Evolutionary conservation across 495 filamentous ascomycete species (phyloP).

Genomic region (Xylaria cubensis): DNA sequence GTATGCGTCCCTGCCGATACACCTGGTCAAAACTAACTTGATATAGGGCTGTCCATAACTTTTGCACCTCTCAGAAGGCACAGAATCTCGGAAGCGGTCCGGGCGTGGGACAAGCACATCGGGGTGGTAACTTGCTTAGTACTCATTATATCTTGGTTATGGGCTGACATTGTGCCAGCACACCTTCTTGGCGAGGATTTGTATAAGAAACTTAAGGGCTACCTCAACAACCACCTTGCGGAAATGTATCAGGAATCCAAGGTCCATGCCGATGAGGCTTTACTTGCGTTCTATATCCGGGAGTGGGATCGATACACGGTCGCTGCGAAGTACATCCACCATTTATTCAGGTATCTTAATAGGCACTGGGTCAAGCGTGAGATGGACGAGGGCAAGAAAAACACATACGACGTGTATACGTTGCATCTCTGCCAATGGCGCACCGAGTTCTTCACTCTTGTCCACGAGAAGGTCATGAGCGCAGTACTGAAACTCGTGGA

Average conservation of each 20-base stretch:
- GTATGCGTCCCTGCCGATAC: slow-evolving; percentile 54
- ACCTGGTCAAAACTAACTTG: slow-evolving; percentile 34
- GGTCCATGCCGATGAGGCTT: slow-evolving; percentile 83
- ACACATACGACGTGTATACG: slow-evolving; percentile 97
- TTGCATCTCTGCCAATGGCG: slow-evolving; percentile 95
- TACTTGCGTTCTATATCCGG: slow-evolving; percentile 93
- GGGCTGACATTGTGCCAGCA: slow-evolving; percentile 56
- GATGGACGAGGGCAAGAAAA: slow-evolving; percentile 99
- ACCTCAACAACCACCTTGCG: slow-evolving; percentile 77
- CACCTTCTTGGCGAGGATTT: slow-evolving; percentile 96
- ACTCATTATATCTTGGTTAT: background rate
- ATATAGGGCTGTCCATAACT: slow-evolving; percentile 91
- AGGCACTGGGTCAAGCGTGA: slow-evolving; percentile 99
- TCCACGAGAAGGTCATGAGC: slow-evolving; percentile 89
- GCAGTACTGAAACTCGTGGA: slow-evolving; percentile 95
- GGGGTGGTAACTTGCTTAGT: slow-evolving; percentile 67
- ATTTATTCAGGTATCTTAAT: slow-evolving; percentile 96
- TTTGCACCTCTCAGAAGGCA: slow-evolving; percentile 97
- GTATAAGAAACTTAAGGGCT: slow-evolving; percentile 86
- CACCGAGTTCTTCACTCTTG: slow-evolving; percentile 82
- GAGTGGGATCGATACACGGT: slow-evolving; percentile 97
- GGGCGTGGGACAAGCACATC: slow-evolving; percentile 63
- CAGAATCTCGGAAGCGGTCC: slow-evolving; percentile 51
- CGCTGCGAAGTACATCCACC: slow-evolving; percentile 95
- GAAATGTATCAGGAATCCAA: slow-evolving; percentile 71